phyloP scores from a whole-genome alignment of 257 asterid genomes.

The Nicotiana tomentosiformis region DNA sequence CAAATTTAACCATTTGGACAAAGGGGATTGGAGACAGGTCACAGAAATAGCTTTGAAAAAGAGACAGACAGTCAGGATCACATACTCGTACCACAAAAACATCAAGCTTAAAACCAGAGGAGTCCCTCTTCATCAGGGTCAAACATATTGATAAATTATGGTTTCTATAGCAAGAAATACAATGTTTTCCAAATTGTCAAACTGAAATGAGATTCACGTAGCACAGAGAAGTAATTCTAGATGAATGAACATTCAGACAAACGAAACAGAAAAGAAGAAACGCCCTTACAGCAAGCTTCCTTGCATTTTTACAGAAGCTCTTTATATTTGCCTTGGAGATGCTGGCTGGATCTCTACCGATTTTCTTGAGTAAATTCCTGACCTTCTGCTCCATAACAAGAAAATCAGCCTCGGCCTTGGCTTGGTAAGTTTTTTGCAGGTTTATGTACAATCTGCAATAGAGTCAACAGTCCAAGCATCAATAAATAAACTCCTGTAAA shows the following conservation, averaged over 20 bases:
- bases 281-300: constrained; percentile 54
- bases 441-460: constrained; percentile 65
- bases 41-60: background rate
- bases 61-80: background rate
- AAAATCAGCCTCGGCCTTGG: constrained; percentile 95
- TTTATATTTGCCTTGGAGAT: constrained; percentile 68
- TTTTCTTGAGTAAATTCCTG: constrained; percentile 56
- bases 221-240: background rate
- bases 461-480: constrained; percentile 4
- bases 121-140: background rate
- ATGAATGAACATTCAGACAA: background rate
- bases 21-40: background rate
- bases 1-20: background rate
- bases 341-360: constrained; percentile 85
- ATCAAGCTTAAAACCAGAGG: background rate
- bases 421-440: constrained; percentile 83
- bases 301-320: constrained; percentile 88
- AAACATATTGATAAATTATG: background rate
- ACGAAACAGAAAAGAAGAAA: background rate
- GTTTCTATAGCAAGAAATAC: background rate
- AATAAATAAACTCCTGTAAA: constrained; percentile 2
- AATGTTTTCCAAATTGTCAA: background rate
- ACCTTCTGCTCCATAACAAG: constrained; percentile 60
- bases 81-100: constrained; percentile 1
- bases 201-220: background rate